Evolutionary conservation across 2,329 filamentous ascomycete species (phyloP).

Genomic region (Pyricularia pennisetigena): DNA sequence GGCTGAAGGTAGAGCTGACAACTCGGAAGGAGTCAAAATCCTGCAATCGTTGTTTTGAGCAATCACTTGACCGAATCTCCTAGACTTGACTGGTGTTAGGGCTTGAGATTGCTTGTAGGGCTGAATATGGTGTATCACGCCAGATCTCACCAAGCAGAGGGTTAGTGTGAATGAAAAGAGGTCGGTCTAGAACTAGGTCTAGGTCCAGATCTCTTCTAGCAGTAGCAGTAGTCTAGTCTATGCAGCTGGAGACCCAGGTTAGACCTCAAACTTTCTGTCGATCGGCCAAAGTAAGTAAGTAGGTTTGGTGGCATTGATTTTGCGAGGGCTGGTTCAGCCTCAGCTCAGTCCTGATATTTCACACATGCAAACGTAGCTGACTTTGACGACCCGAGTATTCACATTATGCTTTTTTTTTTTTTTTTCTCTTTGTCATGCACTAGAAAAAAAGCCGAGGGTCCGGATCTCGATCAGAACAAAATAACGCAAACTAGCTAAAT

Average conservation of each 20-base stretch:
- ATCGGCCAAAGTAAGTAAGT: background rate
- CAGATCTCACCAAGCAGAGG: background rate
- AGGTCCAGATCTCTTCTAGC: background rate
- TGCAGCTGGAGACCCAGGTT: background rate
- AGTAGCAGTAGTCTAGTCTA: background rate
- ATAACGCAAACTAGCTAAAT: background rate
- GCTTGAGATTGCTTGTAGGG: background rate
- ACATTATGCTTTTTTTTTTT: background rate
- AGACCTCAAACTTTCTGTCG: background rate
- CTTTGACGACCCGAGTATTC: background rate
- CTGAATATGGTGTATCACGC: background rate
- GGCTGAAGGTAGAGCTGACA: background rate
- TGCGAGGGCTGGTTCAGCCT: background rate
- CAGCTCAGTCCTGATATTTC: background rate
- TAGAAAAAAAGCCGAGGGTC: background rate
- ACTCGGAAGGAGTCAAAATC: background rate
- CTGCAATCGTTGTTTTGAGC: background rate
- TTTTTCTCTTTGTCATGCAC: background rate
- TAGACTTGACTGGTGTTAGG: background rate
- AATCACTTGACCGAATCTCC: background rate
- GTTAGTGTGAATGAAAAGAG: background rate
- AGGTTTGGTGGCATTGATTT: background rate
- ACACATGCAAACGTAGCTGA: background rate
- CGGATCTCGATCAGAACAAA: background rate
- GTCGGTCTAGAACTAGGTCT: background rate